Base-by-base conservation (phyloP, 352 stramenopile genomes). In the Globisporangium emineosum region DNA sequence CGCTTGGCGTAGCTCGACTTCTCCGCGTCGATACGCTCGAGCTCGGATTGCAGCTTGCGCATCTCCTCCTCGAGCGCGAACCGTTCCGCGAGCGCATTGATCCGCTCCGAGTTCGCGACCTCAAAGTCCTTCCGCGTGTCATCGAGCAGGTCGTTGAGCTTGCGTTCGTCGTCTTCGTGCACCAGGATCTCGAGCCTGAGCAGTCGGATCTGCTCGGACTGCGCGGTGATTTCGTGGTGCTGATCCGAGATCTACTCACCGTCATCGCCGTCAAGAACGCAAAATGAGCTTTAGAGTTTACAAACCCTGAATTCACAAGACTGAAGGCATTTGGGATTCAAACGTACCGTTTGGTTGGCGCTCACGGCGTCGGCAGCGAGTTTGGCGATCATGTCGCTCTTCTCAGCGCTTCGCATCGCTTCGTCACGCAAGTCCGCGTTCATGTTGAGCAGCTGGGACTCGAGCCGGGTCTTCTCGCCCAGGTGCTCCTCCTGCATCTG, bases 101-200 rank as follows among this genome's bases (percentile, higher is more conserved):
- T 64, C 0, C 83, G 67, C 57, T 92, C 81, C 2, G 79, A 76
- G 60, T 90, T 89, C 4, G 81, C 81, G 0, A 93, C 68, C 62
- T 91, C 79, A 42, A 78, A 90, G 51, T 91, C 74, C 47, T 80
- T 76, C 4, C 75, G 74, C 6, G 76, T 68, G 8, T 90, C 78
- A 29, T 86, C 82, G 0, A 93, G 66, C 43, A 82, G 62, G 17
- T 82, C 69, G 42, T 88, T 89, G 4, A 91, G 72, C 25, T 81
- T 70, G 21, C 82, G 86, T 30, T 88, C 75, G 1, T 78, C 68
- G 33, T 94, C 77, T 73, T 94, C 83, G 35, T 83, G 82, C 0
- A 88, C 77, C 33, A 92, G 55, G 33, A 91, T 69, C 63, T 94
- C 86, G 9, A 94, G 70, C 42, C 80, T 82, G 3, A 88, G 33